These are phyloP conservation scores for Cryptosporidium sp. DNA, from an alignment of 169 alveolate genomes.

Conservation along the genomic window DNA sequence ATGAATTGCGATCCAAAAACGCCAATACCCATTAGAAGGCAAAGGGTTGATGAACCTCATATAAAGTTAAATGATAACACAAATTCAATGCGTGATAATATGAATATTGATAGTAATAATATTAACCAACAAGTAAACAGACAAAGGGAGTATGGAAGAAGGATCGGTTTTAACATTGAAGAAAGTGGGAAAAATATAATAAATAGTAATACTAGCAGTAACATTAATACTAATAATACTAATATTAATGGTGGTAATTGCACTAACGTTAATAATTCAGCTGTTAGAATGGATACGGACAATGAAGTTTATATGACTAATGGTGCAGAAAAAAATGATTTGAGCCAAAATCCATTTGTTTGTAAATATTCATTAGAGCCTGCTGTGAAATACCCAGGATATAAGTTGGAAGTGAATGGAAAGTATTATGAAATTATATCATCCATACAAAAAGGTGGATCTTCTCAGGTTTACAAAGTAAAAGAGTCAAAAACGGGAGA, in stretches of 20 bases:
- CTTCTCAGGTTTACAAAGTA: slow-evolving; percentile 74
- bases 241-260: neutral
- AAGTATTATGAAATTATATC: slow-evolving; percentile 66
- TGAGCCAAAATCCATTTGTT: slow-evolving; percentile 26
- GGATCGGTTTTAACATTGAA: slow-evolving; percentile 65
- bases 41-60: slow-evolving; percentile 19
- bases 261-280: neutral
- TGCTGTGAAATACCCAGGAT: slow-evolving; percentile 75
- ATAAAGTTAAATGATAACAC: slow-evolving; percentile 13
- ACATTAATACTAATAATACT: neutral
- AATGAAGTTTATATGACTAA: neutral
- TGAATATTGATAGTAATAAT: neutral
- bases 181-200: neutral
- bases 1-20: slow-evolving; percentile 62
- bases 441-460: slow-evolving; percentile 75
- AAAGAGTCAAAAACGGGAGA: slow-evolving; percentile 54
- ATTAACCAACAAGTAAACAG: slow-evolving; percentile 5
- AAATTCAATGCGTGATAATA: neutral
- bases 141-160: slow-evolving; percentile 26
- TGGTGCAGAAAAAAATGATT: neutral
- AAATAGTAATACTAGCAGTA: neutral
- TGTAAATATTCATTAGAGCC: slow-evolving; percentile 73
- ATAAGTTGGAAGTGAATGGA: slow-evolving; percentile 70
- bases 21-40: slow-evolving; percentile 73
- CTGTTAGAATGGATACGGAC: neutral